A percentile compares a stretch with the other conserved stretches of the same genome.
These are phyloP conservation scores for Zopfia rhizophila DNA, from an alignment of 2,329 filamentous ascomycete species.

Conservation along the genomic window DNA sequence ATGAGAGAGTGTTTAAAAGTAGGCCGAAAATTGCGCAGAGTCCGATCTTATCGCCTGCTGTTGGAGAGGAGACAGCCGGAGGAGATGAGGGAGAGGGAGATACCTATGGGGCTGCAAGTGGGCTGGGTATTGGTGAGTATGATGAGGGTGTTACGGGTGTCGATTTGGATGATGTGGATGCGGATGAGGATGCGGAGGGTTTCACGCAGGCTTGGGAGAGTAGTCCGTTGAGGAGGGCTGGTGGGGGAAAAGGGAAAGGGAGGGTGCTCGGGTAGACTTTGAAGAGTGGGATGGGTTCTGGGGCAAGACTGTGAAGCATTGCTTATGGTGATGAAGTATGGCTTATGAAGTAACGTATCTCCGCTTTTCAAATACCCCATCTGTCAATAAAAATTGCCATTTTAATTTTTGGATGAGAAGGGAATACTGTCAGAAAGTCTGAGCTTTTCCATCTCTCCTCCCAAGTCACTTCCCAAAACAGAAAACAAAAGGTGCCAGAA, in stretches of 20 bases:
- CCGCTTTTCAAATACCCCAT: no score
- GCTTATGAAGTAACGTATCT: no score
- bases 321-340: no score
- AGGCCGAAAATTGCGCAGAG: slow-evolving; percentile 82
- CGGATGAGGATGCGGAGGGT: slow-evolving; percentile 34
- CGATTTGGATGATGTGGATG: slow-evolving; percentile 44
- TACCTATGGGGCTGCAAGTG: slow-evolving; percentile 12
- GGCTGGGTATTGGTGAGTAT: slow-evolving; percentile 15
- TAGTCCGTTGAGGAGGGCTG: slow-evolving; percentile 40
- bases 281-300: no score
- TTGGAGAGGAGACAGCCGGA: slow-evolving; percentile 8
- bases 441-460: no score
- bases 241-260: slow-evolving; percentile 14
- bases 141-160: slow-evolving; percentile 44
- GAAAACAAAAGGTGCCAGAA: no score
- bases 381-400: no score
- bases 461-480: no score
- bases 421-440: no score
- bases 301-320: no score
- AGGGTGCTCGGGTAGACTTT: no score
- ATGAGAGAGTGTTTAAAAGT: slow-evolving; percentile 85
- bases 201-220: slow-evolving; percentile 40
- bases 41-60: slow-evolving; percentile 61
- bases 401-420: no score
- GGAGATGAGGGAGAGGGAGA: slow-evolving; percentile 17